Conservation (phyloP, 2,329 filamentous ascomycete species). For the Ceratocystis eucalypticola region DNA sequence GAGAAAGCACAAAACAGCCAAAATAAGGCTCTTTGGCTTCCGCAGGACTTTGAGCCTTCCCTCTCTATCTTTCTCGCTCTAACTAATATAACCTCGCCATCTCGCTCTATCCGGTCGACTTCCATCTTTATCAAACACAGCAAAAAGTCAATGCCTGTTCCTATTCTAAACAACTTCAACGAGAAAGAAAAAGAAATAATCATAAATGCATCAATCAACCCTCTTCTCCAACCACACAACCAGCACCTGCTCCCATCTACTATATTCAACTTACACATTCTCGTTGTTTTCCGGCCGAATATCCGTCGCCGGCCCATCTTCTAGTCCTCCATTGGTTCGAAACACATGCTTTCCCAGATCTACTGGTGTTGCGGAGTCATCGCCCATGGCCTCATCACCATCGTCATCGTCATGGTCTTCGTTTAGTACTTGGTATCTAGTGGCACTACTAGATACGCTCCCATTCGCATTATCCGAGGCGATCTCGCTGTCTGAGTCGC, state of each 20-base stretch:
- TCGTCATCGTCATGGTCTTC: constrained; percentile 19
- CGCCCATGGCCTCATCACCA: constrained; percentile 13
- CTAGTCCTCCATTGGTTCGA: background rate
- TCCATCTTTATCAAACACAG: background rate
- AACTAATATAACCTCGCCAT: background rate
- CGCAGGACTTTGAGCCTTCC: too few species aligned
- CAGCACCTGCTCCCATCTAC: too few species aligned
- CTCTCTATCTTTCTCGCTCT: background rate
- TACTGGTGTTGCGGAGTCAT: constrained; percentile 16
- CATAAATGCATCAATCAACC: background rate
- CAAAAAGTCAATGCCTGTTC: background rate
- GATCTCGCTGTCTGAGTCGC: constrained; percentile 29
- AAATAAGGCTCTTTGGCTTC: background rate
- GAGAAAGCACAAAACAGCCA: background rate
- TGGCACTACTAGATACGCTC: background rate
- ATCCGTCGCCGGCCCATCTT: constrained; percentile 17
- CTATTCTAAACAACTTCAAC: constrained; percentile 1
- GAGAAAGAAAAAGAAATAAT: background rate
- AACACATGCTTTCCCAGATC: constrained; percentile 2
- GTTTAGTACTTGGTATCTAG: too few species aligned
- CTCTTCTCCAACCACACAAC: too few species aligned
- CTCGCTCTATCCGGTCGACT: constrained; percentile 4
- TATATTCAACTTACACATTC: constrained; percentile 2
- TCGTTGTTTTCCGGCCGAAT: constrained; percentile 18
- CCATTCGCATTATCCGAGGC: constrained; percentile 14